phyloP scores from a whole-genome alignment of 2,329 filamentous ascomycete genomes.

The Alternaria triticimaculans region DNA sequence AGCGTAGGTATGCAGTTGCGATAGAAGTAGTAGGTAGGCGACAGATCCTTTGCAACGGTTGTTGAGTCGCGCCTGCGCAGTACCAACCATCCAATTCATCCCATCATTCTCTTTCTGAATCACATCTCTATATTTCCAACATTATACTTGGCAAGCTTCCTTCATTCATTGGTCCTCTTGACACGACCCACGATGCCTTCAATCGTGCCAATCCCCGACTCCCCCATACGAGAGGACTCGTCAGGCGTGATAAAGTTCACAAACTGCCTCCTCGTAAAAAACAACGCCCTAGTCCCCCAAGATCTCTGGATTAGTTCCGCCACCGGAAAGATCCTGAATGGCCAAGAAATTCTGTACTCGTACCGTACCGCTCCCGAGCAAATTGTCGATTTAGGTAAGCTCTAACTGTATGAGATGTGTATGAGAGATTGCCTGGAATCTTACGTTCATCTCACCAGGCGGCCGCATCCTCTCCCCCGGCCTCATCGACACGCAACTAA shows the following conservation, averaged over 20 bases:
- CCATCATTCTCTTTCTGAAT: slow-evolving; percentile 17
- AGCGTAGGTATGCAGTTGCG: slow-evolving; percentile 12
- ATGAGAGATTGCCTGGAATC: too few species aligned
- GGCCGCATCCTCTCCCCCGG: slow-evolving; percentile 86
- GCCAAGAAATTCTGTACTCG: slow-evolving; percentile 70
- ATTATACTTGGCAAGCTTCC: slow-evolving; percentile 7
- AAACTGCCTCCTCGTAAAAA: slow-evolving; percentile 80
- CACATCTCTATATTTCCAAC: slow-evolving; percentile 5
- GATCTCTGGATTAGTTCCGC: slow-evolving; percentile 89
- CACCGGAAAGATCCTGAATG: slow-evolving; percentile 81
- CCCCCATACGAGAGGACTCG: slow-evolving; percentile 39
- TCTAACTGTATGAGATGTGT: too few species aligned
- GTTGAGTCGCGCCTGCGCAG: slow-evolving; percentile 39
- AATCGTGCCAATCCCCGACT: slow-evolving; percentile 39
- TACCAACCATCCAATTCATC: slow-evolving; percentile 19
- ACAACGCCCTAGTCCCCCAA: slow-evolving; percentile 70
- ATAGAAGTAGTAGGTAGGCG: slow-evolving; percentile 31
- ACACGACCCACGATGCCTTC: slow-evolving; percentile 46
- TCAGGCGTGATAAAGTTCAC: slow-evolving; percentile 81
- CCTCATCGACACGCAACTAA: slow-evolving; percentile 89
- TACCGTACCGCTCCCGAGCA: slow-evolving; percentile 73
- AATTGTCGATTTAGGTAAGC: slow-evolving; percentile 70
- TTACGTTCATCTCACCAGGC: too few species aligned
- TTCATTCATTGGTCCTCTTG: slow-evolving; percentile 1
- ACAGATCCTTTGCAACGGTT: slow-evolving; percentile 18